Percentiles rank a stretch among this genome's conserved stretches.
Evolutionary conservation across 192 early-diverging fungal species (phyloP).

Genomic region (Funneliformis mosseae): DNA sequence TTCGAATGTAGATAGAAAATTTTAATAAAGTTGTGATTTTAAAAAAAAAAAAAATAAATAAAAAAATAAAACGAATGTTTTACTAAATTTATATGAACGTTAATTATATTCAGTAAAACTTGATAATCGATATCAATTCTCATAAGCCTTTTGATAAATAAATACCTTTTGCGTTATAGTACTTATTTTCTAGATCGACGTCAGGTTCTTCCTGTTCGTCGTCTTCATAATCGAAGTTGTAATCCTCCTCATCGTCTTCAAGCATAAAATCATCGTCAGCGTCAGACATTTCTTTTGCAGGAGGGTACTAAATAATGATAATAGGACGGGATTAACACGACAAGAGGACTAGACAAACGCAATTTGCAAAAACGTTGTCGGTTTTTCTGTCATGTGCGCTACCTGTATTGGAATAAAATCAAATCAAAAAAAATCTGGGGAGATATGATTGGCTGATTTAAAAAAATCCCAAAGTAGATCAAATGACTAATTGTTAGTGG

Average conservation of each 20-base stretch:
- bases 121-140: not conserved
- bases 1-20: conserved; percentile 6
- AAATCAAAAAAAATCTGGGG: no score
- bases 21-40: not conserved
- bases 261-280: conserved; percentile 66
- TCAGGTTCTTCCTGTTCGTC: conserved; percentile 81
- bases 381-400: no score
- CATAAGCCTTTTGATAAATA: not conserved
- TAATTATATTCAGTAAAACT: no score
- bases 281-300: conserved; percentile 39
- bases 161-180: conserved; percentile 86
- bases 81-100: no score
- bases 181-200: conserved; percentile 84
- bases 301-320: not conserved
- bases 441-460: no score
- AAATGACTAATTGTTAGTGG: not conserved
- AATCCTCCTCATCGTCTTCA: conserved; percentile 72
- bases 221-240: conserved; percentile 89
- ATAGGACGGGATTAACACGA: not conserved
- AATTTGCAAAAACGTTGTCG: no score
- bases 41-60: not conserved
- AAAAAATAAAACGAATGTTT: no score
- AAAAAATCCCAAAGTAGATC: not conserved
- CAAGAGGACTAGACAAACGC: no score
- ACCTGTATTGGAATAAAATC: no score